These are phyloP conservation scores for Oenanthe sinensis DNA, from an alignment of 129 eudicot genomes.

Conservation along the genomic window DNA sequence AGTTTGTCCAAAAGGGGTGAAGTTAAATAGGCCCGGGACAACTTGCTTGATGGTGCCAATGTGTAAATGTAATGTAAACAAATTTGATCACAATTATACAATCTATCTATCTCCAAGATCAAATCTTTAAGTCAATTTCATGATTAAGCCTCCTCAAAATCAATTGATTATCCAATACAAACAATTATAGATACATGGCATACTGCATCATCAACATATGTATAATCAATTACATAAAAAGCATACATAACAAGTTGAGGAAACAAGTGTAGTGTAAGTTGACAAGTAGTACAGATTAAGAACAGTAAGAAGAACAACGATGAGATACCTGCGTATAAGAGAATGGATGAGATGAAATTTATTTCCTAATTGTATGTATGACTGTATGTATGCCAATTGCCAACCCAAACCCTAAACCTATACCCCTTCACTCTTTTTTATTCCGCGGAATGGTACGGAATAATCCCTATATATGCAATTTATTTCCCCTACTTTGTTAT, in stretches of 20 bases:
- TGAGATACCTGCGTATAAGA: no score
- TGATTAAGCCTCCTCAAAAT: neutral
- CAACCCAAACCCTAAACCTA: no score
- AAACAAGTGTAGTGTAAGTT: neutral
- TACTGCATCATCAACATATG: neutral
- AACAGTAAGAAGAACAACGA: no score
- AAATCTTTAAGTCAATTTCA: neutral
- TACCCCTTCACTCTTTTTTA: no score
- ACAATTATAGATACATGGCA: neutral
- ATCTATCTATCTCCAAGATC: neutral
- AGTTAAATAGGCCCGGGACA: neutral
- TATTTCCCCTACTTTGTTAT: no score
- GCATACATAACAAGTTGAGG: no score
- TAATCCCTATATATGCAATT: no score
- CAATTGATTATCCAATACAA: neutral
- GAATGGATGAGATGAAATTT: no score
- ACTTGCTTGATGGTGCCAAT: neutral
- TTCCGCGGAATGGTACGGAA: no score
- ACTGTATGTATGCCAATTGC: no score
- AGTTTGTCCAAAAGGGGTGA: neutral
- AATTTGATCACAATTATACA: neutral
- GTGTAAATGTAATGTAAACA: neutral
- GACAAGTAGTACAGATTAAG: neutral
- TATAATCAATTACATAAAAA: neutral
- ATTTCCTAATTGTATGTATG: no score